These are phyloP conservation scores for Hypoxylon lienhwacheense DNA, from an alignment of 495 filamentous ascomycete species.

Conservation along the genomic window DNA sequence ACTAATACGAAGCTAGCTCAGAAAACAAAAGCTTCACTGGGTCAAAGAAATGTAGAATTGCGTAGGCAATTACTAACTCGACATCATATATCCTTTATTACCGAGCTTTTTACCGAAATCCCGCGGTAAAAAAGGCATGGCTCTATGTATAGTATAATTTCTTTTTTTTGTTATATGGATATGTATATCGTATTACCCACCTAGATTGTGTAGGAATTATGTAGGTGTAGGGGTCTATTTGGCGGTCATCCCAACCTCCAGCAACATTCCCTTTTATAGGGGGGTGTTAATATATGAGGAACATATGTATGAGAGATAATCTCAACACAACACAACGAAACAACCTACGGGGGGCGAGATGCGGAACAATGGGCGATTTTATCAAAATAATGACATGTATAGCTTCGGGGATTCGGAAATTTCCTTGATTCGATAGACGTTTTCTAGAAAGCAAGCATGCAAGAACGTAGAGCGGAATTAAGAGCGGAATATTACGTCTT, in stretches of 20 bases:
- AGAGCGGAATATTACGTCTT: too few species aligned
- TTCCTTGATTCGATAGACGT: slow-evolving; percentile 13
- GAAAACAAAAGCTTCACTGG: too few species aligned
- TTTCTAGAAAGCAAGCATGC: too few species aligned
- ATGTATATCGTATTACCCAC: too few species aligned
- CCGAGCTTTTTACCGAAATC: slow-evolving; percentile 24
- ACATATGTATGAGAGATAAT: slow-evolving; percentile 10
- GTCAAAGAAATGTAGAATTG: neutral
- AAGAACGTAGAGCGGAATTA: too few species aligned
- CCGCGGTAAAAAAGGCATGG: slow-evolving; percentile 17
- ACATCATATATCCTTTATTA: slow-evolving; percentile 2
- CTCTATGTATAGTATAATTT: neutral
- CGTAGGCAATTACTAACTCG: neutral
- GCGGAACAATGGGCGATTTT: slow-evolving; percentile 6
- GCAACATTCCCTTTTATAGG: neutral
- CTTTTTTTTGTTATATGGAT: too few species aligned
- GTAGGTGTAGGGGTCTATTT: too few species aligned
- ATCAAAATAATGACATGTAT: neutral
- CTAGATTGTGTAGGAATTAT: too few species aligned
- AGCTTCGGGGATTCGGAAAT: slow-evolving; percentile 8
- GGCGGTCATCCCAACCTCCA: neutral
- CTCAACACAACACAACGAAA: slow-evolving; percentile 1
- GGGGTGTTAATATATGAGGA: too few species aligned
- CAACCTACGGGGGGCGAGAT: too few species aligned
- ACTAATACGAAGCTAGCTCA: too few species aligned